Conservation (phyloP, 2,329 filamentous ascomycete genomes). For the Pseudogymnoascus sp. region DNA sequence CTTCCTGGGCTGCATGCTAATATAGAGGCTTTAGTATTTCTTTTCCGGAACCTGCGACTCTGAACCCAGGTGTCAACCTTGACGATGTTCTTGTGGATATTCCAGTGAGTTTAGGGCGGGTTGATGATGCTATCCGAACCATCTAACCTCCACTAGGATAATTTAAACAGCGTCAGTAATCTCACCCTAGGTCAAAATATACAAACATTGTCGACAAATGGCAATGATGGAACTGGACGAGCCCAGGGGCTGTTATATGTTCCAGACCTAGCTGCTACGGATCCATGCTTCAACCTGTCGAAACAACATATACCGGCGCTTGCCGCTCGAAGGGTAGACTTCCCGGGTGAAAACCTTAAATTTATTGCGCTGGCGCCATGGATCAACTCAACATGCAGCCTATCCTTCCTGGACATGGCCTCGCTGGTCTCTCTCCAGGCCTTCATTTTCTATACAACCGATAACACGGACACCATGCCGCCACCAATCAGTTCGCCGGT, state of each 20-base stretch:
- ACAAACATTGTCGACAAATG: conserved; percentile 67
- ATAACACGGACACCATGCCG: conserved; percentile 51
- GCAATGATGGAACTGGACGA: conserved; percentile 49
- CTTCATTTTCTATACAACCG: conserved; percentile 57
- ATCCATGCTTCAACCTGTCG: conserved; percentile 57
- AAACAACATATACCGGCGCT: conserved; percentile 64
- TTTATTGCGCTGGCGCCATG: conserved; percentile 81
- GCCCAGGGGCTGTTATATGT: conserved; percentile 81
- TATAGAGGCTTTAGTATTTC: neutral
- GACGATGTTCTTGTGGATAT: neutral
- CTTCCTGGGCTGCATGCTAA: neutral
- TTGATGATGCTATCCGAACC: neutral
- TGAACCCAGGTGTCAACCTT: neutral
- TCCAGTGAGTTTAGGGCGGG: neutral
- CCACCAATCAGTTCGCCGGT: conserved; percentile 55
- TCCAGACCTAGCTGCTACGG: conserved; percentile 54
- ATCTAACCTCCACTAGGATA: neutral
- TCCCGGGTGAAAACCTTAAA: conserved; percentile 59
- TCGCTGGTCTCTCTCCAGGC: conserved; percentile 51
- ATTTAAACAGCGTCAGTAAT: neutral
- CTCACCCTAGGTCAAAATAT: conserved; percentile 33
- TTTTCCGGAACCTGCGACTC: neutral
- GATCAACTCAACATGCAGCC: conserved; percentile 67
- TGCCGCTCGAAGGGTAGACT: conserved; percentile 63
- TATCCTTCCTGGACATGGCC: conserved; percentile 61